Conservation (phyloP, 179 eudicot species). For the Vitellaria paradoxa region DNA sequence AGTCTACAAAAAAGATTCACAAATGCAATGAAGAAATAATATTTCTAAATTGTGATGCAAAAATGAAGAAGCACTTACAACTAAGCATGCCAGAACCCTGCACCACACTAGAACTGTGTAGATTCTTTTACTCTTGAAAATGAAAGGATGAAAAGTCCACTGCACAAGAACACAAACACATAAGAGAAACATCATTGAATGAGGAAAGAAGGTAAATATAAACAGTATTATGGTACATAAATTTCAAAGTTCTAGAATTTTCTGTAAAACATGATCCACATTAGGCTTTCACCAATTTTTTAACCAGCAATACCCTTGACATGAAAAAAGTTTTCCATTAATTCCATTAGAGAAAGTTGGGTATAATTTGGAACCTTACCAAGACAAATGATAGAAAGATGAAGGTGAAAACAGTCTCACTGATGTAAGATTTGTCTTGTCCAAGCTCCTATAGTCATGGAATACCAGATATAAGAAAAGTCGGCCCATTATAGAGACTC, state of each 20-base stretch:
- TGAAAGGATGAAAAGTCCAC: slow-evolving; percentile 95
- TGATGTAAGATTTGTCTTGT: slow-evolving; percentile 77
- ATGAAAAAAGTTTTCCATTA: neutral
- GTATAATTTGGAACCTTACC: slow-evolving; percentile 44
- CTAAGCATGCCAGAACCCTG: slow-evolving; percentile 79
- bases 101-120: slow-evolving; percentile 90
- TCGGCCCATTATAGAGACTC: neutral
- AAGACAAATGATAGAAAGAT: slow-evolving; percentile 75
- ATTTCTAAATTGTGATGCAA: neutral
- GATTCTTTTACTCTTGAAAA: slow-evolving; percentile 77
- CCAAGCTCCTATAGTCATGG: slow-evolving; percentile 75
- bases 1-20: neutral
- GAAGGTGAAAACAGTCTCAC: slow-evolving; percentile 75
- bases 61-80: slow-evolving; percentile 47
- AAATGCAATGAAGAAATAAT: neutral
- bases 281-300: neutral
- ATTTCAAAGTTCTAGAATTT: neutral
- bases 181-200: neutral
- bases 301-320: neutral
- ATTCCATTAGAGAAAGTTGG: too few relatives aligned
- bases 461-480: slow-evolving; percentile 14
- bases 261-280: neutral
- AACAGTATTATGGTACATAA: neutral
- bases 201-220: neutral
- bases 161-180: slow-evolving; percentile 25